Evolutionary conservation across 352 stramenopile genomes (phyloP).

Genomic region (Pythium oligandrum): DNA sequence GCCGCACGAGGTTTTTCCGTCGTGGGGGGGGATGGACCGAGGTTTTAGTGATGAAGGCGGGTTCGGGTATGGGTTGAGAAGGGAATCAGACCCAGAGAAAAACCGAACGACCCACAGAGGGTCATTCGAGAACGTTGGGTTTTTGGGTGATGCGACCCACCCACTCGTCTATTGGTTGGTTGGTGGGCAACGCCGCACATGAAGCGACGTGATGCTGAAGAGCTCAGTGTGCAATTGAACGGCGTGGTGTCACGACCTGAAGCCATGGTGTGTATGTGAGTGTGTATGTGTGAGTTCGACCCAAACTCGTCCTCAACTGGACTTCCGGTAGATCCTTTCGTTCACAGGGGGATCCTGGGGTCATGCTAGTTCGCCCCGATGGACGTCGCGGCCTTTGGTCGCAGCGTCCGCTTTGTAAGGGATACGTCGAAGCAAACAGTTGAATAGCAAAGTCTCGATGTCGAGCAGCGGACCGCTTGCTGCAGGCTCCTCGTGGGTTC

Average conservation of each 20-base stretch:
- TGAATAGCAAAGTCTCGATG: conserved; percentile 87
- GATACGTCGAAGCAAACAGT: conserved; percentile 89
- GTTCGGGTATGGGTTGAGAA: too few species aligned
- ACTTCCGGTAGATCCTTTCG: conserved; percentile 70
- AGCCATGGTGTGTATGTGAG: conserved; percentile 2
- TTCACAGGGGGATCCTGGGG: conserved; percentile 86
- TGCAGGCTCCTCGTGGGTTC: conserved; percentile 4
- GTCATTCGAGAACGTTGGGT: too few species aligned
- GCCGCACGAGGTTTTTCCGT: too few species aligned
- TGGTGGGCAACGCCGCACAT: too few species aligned
- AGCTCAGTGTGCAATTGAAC: conserved; percentile 7
- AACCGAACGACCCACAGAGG: too few species aligned
- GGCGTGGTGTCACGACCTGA: not conserved
- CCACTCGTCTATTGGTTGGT: too few species aligned
- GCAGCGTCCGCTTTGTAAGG: conserved; percentile 51
- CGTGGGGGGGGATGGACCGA: too few species aligned
- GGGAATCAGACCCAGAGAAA: too few species aligned
- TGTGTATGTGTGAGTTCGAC: conserved; percentile 4
- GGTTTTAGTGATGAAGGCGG: too few species aligned
- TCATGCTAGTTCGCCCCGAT: conserved; percentile 79
- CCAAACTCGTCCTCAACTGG: conserved; percentile 44
- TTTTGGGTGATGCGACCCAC: too few species aligned
- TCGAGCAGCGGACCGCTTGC: conserved; percentile 79
- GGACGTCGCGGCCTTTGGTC: conserved; percentile 16
- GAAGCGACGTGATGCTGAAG: not conserved